These are phyloP conservation scores for Naganishia sp. DNA, from an alignment of 1,284 basidiomycete species.

Conservation along the genomic window DNA sequence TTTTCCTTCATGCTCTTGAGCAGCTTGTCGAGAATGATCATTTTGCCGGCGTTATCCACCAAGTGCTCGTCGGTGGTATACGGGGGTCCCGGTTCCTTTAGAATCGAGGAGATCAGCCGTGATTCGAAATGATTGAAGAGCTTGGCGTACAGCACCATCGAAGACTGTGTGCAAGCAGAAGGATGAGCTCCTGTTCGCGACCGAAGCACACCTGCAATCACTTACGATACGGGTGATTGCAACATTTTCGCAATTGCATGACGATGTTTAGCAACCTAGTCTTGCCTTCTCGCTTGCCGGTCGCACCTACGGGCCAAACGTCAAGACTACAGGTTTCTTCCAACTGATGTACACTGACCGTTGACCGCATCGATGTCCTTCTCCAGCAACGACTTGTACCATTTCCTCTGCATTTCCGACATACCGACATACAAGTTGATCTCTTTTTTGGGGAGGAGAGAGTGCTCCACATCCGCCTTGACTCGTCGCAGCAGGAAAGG, in stretches of 20 bases:
- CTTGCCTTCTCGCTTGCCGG: constrained; percentile 98
- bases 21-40: constrained; percentile 95
- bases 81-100: constrained; percentile 89
- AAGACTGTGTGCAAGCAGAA: constrained; percentile 58
- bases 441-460: constrained; percentile 94
- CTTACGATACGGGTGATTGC: constrained; percentile 62
- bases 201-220: neutral
- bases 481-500: constrained; percentile 94
- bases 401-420: constrained; percentile 97
- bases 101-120: neutral
- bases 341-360: constrained; percentile 56
- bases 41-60: constrained; percentile 92
- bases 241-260: constrained; percentile 78
- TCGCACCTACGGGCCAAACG: constrained; percentile 60
- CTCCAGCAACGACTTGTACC: constrained; percentile 93
- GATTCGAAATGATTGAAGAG: neutral
- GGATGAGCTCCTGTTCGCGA: neutral
- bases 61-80: constrained; percentile 98
- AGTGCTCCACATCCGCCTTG: constrained; percentile 97
- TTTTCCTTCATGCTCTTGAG: constrained; percentile 85
- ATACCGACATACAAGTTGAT: constrained; percentile 98
- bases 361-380: constrained; percentile 99
- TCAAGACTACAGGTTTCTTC: neutral
- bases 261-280: constrained; percentile 98
- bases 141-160: constrained; percentile 70